Base-by-base conservation (phyloP, 805 yeast species). In the Starmerella stigmatis region DNA sequence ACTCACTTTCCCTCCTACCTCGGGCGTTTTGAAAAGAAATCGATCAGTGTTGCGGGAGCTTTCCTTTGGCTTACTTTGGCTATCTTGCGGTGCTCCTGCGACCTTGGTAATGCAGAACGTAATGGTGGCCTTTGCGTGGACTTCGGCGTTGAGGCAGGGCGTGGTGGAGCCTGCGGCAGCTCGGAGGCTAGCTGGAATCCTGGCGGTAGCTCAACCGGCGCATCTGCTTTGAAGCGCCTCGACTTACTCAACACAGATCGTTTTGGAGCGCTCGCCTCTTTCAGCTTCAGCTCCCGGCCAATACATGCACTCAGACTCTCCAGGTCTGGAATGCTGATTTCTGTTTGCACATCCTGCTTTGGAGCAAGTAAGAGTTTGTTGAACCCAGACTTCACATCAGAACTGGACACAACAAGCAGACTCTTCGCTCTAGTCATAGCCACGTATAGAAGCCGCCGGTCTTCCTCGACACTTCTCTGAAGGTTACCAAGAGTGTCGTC, bases 391-490 rank as follows among this genome's bases (percentile, higher is more conserved):
- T 15, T 10, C 5, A 15, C 30, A 8, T 16, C 13, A 5, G 30
- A 29, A 11, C 30, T 36, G 5, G 55, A 39, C 13, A 79, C 53
- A 52, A 72, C 75, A 10, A 80, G 59, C 20, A 78, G 56, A 3
- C 62, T 62, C 59, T 81, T 80, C 0, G 96, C 94, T 51, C 98
- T 70, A 0, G 96, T 89, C 36, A 79, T 67, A 0, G 95, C 94
- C 11, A 92, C 98, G 60, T 85, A 92, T 48, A 86, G 72, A 53
- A 89, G 75, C 41, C 97, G 62, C 44, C 94, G 64, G 57, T 86
- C 96, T 62, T 89, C 97, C 51, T 81, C 73, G 2, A 75, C 32
- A 10, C 64, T 30, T 17, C 17, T n/a, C 29, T 17, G 12, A 9
- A 10, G 4, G n/a, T 25, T 53, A 11, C 56, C 61, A 4, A 19